A percentile compares a stretch with the other conserved stretches of the same genome.
Evolutionary conservation across 768 basidiomycete species (phyloP).

Genomic region (Lactarius psammicola): DNA sequence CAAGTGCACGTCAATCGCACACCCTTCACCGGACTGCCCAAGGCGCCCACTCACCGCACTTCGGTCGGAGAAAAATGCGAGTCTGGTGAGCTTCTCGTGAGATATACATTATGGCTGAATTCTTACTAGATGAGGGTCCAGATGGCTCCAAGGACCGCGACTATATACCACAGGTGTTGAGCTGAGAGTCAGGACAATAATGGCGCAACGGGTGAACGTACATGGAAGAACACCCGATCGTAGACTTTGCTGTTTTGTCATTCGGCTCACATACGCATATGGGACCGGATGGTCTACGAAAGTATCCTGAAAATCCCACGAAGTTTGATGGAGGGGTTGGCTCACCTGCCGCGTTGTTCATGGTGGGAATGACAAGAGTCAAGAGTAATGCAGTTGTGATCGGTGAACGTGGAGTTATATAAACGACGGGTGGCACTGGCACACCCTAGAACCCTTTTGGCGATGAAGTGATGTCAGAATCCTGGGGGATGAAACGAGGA

Average conservation of each 20-base stretch:
- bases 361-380: neutral
- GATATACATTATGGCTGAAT: neutral
- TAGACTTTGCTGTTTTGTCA: conserved; percentile 56
- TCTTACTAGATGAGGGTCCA: conserved; percentile 68
- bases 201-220: conserved; percentile 25
- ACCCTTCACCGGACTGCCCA: neutral
- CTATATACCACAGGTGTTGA: conserved; percentile 30
- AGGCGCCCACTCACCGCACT: conserved; percentile 14
- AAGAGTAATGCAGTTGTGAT: neutral
- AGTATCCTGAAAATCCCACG: neutral
- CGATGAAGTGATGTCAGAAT: neutral
- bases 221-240: conserved; percentile 56
- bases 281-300: conserved; percentile 42
- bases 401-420: neutral
- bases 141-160: conserved; percentile 47
- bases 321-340: neutral
- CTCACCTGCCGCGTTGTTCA: conserved; percentile 15
- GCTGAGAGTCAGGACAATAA: neutral
- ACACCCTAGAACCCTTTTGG: neutral
- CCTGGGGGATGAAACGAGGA: too few relatives aligned
- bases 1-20: neutral
- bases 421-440: neutral
- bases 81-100: conserved; percentile 5
- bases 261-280: conserved; percentile 56
- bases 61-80: conserved; percentile 33